These are phyloP conservation scores for Camellia oleifera DNA, from an alignment of 179 eudicot species.

Conservation along the genomic window DNA sequence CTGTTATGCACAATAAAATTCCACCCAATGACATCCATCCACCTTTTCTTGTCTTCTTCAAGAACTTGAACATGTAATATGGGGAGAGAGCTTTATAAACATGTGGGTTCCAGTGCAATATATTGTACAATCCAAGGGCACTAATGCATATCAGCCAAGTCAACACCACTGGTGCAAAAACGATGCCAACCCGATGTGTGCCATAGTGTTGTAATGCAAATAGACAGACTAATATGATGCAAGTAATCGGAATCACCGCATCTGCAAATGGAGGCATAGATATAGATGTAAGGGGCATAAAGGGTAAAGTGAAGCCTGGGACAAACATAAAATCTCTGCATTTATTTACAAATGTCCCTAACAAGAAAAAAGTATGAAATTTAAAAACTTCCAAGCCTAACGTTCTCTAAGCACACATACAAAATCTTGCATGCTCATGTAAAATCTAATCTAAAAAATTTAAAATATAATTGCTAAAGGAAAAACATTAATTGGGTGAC, in stretches of 20 bases:
- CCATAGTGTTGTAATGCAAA: conserved; percentile 92
- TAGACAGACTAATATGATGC: conserved; percentile 75
- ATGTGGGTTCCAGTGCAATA: conserved; percentile 69
- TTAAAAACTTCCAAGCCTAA: background rate
- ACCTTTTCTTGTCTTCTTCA: conserved; percentile 71
- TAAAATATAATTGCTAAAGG: too few relatives aligned
- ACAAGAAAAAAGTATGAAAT: conserved; percentile 5
- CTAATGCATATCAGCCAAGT: conserved; percentile 80
- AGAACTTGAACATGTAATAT: conserved; percentile 81
- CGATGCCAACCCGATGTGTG: conserved; percentile 70
- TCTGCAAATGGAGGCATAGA: conserved; percentile 44
- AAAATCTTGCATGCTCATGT: background rate
- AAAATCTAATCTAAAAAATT: background rate
- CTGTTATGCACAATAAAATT: conserved; percentile 81
- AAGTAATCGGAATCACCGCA: conserved; percentile 89
- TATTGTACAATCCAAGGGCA: conserved; percentile 73
- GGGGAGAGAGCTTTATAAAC: conserved; percentile 84
- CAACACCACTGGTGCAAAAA: conserved; percentile 76
- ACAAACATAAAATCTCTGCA: background rate
- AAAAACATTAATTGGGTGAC: background rate
- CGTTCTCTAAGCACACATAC: background rate
- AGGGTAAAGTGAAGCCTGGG: background rate
- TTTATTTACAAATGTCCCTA: background rate
- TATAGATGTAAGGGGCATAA: background rate
- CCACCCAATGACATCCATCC: conserved; percentile 99